Percentiles rank a stretch among this genome's conserved stretches.
Conservation (phyloP, 2,329 filamentous ascomycete species). For the Septoria linicola region DNA sequence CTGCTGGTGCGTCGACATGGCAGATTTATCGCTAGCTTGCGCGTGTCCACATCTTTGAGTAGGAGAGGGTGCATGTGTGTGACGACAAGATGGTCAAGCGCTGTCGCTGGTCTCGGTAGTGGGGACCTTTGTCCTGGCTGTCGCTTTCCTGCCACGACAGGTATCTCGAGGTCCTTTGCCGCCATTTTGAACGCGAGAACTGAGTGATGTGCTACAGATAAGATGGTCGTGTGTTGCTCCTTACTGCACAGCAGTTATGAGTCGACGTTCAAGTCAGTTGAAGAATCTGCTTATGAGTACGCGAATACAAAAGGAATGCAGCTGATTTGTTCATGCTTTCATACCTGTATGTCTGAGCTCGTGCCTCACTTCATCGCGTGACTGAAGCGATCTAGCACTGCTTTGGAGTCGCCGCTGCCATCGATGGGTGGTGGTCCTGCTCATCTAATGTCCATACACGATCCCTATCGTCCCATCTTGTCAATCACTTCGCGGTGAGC, state of each 20-base stretch:
- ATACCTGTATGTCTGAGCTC: background rate
- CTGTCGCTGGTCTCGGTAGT: background rate
- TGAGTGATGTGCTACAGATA: too few relatives aligned
- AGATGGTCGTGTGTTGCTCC: too few relatives aligned
- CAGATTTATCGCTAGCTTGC: conserved; percentile 9
- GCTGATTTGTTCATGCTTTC: background rate
- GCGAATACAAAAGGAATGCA: too few relatives aligned
- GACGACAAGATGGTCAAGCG: background rate
- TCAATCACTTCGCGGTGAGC: conserved; percentile 85
- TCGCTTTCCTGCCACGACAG: background rate
- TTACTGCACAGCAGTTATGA: too few relatives aligned
- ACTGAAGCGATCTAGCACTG: background rate
- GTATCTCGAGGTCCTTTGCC: background rate
- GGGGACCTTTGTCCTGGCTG: background rate
- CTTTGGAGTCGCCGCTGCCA: background rate
- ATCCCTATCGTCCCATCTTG: conserved; percentile 41
- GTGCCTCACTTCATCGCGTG: background rate
- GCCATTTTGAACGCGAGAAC: too few relatives aligned
- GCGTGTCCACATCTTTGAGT: conserved; percentile 10
- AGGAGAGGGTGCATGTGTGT: background rate
- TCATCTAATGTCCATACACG: background rate
- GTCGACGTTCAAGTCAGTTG: too few relatives aligned
- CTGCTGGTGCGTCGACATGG: conserved; percentile 1
- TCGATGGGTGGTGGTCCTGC: background rate
- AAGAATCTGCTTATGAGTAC: too few relatives aligned